Conservation (phyloP, 768 basidiomycete genomes). For the Hericium rajendrae region DNA sequence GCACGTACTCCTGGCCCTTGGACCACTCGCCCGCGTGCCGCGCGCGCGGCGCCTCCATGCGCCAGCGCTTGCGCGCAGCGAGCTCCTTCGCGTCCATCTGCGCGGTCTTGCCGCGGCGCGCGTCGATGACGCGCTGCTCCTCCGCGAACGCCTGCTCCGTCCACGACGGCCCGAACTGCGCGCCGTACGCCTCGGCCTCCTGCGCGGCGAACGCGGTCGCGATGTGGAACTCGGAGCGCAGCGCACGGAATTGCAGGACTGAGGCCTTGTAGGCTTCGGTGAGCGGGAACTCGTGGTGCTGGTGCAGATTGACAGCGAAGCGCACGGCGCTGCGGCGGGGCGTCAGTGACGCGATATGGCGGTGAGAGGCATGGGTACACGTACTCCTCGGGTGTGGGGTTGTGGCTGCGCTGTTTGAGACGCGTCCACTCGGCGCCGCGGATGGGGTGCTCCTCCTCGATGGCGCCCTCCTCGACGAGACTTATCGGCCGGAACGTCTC, state of each 20-base stretch:
- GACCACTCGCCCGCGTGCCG: conserved; percentile 43
- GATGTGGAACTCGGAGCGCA: conserved; percentile 79
- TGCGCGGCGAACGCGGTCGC: conserved; percentile 64
- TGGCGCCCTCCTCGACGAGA: conserved; percentile 59
- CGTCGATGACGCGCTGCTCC: conserved; percentile 51
- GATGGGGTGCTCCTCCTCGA: conserved; percentile 48
- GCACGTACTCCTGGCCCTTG: conserved; percentile 63
- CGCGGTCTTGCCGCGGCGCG: conserved; percentile 43
- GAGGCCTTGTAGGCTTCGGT: conserved; percentile 74
- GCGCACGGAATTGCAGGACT: conserved; percentile 77
- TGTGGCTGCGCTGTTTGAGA: conserved; percentile 69
- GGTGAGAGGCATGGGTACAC: conserved; percentile 21
- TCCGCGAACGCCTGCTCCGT: conserved; percentile 50
- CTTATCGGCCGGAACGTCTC: conserved; percentile 80
- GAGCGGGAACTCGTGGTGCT: conserved; percentile 51
- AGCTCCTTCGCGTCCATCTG: conserved; percentile 50
- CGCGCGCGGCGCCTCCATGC: conserved; percentile 29
- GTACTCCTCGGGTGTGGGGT: conserved; percentile 88
- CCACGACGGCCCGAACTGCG: conserved; percentile 48
- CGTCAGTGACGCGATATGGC: conserved; percentile 5
- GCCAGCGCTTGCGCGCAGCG: conserved; percentile 70
- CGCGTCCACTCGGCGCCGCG: conserved; percentile 63
- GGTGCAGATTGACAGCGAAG: conserved; percentile 73
- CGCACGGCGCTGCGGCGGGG: conserved; percentile 51
- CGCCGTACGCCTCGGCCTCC: conserved; percentile 75